Evolutionary conservation across 805 yeast genomes (phyloP).

Genomic region (Dipodascus geniculatus): DNA sequence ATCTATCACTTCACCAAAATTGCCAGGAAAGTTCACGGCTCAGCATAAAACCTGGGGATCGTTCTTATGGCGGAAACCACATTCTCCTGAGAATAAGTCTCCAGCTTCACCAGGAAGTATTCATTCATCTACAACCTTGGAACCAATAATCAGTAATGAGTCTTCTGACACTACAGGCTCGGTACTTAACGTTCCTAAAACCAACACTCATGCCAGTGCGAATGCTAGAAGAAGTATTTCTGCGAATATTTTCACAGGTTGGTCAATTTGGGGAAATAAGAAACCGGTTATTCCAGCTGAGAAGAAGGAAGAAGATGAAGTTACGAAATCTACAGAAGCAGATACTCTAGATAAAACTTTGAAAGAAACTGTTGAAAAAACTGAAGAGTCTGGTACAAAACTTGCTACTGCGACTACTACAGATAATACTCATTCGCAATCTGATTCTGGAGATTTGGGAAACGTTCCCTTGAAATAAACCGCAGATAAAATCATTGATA

Average conservation of each 20-base stretch:
- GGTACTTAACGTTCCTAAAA: neutral
- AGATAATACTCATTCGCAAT: too few relatives aligned
- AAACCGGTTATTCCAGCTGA: neutral
- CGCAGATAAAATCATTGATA: too few relatives aligned
- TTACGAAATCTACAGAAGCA: too few relatives aligned
- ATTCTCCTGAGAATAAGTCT: neutral
- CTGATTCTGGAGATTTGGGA: too few relatives aligned
- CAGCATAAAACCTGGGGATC: neutral
- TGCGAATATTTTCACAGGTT: neutral
- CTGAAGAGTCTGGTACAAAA: too few relatives aligned
- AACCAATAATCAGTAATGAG: neutral
- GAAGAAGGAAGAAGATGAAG: too few relatives aligned
- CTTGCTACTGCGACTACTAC: too few relatives aligned
- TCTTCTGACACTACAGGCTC: neutral
- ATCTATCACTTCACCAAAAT: neutral
- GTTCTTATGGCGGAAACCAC: neutral
- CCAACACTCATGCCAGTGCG: neutral
- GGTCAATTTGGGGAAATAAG: constrained; percentile 1
- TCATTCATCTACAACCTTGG: neutral
- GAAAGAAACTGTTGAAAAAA: too few relatives aligned
- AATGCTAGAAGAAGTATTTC: neutral
- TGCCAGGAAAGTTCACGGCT: neutral
- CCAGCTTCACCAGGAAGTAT: neutral
- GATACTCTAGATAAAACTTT: too few relatives aligned
- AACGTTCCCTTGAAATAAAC: too few relatives aligned